phyloP scores from a whole-genome alignment of 805 yeast species.

The Komagataella mondaviorum region DNA sequence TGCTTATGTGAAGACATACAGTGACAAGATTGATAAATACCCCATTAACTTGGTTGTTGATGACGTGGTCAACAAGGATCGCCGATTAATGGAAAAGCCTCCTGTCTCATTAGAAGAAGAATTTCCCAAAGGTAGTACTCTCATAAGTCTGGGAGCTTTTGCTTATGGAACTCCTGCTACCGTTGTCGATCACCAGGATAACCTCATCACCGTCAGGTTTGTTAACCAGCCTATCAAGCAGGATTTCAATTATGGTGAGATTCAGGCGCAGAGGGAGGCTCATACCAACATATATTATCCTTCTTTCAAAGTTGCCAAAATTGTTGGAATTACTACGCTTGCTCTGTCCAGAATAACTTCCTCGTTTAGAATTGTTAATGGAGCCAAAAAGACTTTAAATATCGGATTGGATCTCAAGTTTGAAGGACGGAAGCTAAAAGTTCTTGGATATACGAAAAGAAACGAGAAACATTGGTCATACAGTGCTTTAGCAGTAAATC shows the following conservation, averaged over 20 bases:
- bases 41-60: conserved; percentile 81
- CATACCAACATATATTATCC: conserved; percentile 47
- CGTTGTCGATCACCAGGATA: conserved; percentile 41
- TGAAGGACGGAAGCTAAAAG: conserved; percentile 69
- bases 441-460: conserved; percentile 73
- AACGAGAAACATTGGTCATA: conserved; percentile 66
- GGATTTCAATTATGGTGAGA: conserved; percentile 57
- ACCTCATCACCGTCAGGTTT: conserved; percentile 35
- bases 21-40: conserved; percentile 33
- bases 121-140: conserved; percentile 61
- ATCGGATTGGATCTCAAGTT: conserved; percentile 79
- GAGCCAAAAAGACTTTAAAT: conserved; percentile 36
- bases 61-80: conserved; percentile 58
- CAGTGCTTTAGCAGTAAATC: conserved; percentile 57
- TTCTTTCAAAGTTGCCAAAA: conserved; percentile 48
- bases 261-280: conserved; percentile 44
- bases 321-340: conserved; percentile 41
- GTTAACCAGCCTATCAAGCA: conserved; percentile 27
- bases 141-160: conserved; percentile 70
- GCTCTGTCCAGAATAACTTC: conserved; percentile 73
- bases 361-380: conserved; percentile 42
- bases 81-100: conserved; percentile 55
- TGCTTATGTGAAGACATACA: conserved; percentile 63
- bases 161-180: conserved; percentile 78
- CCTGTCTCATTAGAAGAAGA: conserved; percentile 74